phyloP scores from a whole-genome alignment of 257 asterid genomes.

The Hygrophila difformis region DNA sequence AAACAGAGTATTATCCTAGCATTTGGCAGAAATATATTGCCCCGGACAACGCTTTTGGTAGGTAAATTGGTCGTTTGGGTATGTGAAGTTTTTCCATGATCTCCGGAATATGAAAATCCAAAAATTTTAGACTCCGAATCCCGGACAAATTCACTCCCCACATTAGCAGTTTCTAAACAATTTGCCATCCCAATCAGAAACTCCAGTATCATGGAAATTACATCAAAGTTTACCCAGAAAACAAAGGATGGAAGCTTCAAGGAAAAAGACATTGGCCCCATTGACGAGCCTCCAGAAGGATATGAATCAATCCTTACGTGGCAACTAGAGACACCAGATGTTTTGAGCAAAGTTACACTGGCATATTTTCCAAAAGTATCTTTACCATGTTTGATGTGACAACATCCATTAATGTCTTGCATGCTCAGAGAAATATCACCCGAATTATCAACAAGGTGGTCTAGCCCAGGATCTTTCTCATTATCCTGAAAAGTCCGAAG shows the following conservation, averaged over 20 bases:
- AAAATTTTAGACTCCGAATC: constrained; percentile 20
- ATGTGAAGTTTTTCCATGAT: constrained; percentile 25
- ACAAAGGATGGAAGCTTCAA: constrained; percentile 64
- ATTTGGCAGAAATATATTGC: constrained; percentile 53
- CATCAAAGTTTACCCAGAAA: constrained; percentile 67
- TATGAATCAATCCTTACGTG: constrained; percentile 40
- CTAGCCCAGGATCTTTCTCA: constrained; percentile 27
- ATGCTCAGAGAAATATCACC: constrained; percentile 27
- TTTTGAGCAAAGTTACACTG: constrained; percentile 61
- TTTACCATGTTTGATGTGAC: constrained; percentile 26
- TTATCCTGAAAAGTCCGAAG: constrained; percentile 33
- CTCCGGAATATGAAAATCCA: constrained; percentile 23
- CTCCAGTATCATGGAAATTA: constrained; percentile 27
- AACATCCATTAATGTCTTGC: constrained; percentile 27
- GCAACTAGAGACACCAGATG: constrained; percentile 50
- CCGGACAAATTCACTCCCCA: constrained; percentile 15
- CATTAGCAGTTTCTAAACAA: constrained; percentile 27
- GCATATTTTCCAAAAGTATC: constrained; percentile 29
- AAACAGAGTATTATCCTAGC: constrained; percentile 75
- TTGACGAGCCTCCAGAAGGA: constrained; percentile 39
- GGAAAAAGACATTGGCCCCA: constrained; percentile 58
- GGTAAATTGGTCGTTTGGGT: constrained; percentile 24
- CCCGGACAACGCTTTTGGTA: constrained; percentile 32
- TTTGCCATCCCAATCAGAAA: constrained; percentile 43
- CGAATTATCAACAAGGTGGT: constrained; percentile 16